Conservation (phyloP, 257 asterid species). For the Petunia secreta region DNA sequence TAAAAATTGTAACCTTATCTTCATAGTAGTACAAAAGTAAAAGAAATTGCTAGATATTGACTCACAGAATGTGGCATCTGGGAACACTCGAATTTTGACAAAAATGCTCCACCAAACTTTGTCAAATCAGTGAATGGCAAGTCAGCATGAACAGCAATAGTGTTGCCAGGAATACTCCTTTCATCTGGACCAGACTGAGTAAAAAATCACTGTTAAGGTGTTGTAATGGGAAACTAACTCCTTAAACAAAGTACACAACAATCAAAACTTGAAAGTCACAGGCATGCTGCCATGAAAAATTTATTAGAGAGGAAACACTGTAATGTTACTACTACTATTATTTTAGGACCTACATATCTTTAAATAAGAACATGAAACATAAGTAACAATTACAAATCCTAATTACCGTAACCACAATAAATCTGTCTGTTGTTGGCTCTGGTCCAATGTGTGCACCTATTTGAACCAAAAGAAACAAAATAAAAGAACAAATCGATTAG, state of each 20-base stretch:
- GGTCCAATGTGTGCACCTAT: slow-evolving; percentile 99
- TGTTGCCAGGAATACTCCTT: slow-evolving; percentile 96
- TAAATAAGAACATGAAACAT: background rate
- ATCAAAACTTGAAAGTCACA: background rate
- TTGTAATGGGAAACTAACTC: background rate
- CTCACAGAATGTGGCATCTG: slow-evolving; percentile 98
- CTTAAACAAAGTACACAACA: background rate
- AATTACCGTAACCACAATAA: slow-evolving; percentile 87
- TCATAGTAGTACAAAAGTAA: background rate
- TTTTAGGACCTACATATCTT: background rate
- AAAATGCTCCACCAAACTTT: slow-evolving; percentile 84
- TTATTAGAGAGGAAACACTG: background rate
- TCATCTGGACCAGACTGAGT: slow-evolving; percentile 90
- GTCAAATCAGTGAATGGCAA: slow-evolving; percentile 83
- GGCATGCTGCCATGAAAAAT: background rate
- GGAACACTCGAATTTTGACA: slow-evolving; percentile 94
- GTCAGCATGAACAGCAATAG: slow-evolving; percentile 87
- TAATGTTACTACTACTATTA: background rate
- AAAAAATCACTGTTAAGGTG: background rate
- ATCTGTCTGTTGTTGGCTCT: slow-evolving; percentile 96
- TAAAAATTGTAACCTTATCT: background rate
- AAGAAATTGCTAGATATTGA: slow-evolving; percentile 21
- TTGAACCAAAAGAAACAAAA: slow-evolving; percentile 24
- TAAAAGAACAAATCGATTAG: slow-evolving; percentile 17
- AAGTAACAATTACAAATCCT: background rate